Conservation (phyloP, 352 stramenopile species). For the Heterotrichella gracilis region DNA sequence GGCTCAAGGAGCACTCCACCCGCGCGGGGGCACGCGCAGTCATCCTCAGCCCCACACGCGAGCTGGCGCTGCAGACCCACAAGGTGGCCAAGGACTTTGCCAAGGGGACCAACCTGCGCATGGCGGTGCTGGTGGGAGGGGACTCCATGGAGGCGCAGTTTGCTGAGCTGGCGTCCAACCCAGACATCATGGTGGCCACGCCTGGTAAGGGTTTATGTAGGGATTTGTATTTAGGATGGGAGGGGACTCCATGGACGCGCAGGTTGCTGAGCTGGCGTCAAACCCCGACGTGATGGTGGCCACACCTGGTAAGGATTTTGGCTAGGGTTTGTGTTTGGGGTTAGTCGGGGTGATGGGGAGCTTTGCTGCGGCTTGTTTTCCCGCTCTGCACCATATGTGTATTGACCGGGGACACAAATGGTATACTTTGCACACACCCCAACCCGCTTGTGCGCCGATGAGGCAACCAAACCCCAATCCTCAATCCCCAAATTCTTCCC, state of each 20-base stretch:
- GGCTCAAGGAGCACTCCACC: slow-evolving; percentile 54
- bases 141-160: slow-evolving; percentile 95
- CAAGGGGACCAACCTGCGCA: slow-evolving; percentile 53
- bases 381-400: no score
- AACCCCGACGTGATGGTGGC: slow-evolving; percentile 67
- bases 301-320: no score
- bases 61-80: slow-evolving; percentile 88
- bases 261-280: slow-evolving; percentile 65
- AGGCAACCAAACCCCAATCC: no score
- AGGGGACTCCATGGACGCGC: slow-evolving; percentile 82
- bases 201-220: slow-evolving; percentile 28
- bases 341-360: no score
- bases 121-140: slow-evolving; percentile 67
- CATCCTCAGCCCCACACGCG: slow-evolving; percentile 70
- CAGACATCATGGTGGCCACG: slow-evolving; percentile 65
- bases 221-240: slow-evolving; percentile 36
- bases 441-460: no score
- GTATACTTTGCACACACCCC: no score
- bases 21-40: slow-evolving; percentile 39
- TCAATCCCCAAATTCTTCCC: not conserved
- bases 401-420: no score
- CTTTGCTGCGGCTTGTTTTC: no score
- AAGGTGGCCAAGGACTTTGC: slow-evolving; percentile 35
- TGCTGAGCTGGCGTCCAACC: slow-evolving; percentile 51
- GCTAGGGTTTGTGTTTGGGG: not conserved